Evolutionary conservation across 2,329 filamentous ascomycete genomes (phyloP), one percentile per base, ranked within the genome.

Genomic region (Pseudogymnoascus sp.): DNA sequence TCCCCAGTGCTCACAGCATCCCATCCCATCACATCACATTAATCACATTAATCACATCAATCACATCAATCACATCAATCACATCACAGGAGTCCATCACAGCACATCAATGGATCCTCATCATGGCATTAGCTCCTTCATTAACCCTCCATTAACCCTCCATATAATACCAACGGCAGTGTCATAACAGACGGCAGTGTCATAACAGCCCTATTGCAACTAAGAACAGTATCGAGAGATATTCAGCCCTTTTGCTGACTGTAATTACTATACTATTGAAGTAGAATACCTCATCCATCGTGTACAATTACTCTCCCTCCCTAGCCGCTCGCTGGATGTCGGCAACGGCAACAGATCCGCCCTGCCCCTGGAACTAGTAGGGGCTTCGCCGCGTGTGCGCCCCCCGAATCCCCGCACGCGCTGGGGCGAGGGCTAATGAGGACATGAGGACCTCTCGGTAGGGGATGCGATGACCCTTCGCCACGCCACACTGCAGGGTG

Each of bases 341-440:
- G 46, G 46, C 25, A 56, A 56, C 50, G 46, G 46, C 46, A 56
- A 34, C 42, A 46, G 1, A n/a, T 34, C 25, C n/a, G 50, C 14
- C 46, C 50, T 56, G 25, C 50, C 50, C 50, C 50, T 56, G 50
- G 50, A 31, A 56, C 50, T 56, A 56, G 50, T 56, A 56, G 50
- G 50, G 50, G 50, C 25, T 34, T 7, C 50, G 50, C 50, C 50
- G 28, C 50, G 50, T 34, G 50, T 34, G 50, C 50, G 25, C 50
- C 50, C 50, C 50, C 50, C 28, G 50, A 56, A 56, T 56, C 50
- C 50, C 50, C 50, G 50, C 50, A 56, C 28, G 50, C 50, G 50
- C 28, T 34, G 50, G 50, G 50, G 50, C 50, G 8, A 34, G 25
- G 25, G 50, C 50, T 56, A 53, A 53, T 53, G 46, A 53, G 46